phyloP scores from a whole-genome alignment of 2,329 filamentous ascomycete genomes.

The Talaromyces pinophilus region DNA sequence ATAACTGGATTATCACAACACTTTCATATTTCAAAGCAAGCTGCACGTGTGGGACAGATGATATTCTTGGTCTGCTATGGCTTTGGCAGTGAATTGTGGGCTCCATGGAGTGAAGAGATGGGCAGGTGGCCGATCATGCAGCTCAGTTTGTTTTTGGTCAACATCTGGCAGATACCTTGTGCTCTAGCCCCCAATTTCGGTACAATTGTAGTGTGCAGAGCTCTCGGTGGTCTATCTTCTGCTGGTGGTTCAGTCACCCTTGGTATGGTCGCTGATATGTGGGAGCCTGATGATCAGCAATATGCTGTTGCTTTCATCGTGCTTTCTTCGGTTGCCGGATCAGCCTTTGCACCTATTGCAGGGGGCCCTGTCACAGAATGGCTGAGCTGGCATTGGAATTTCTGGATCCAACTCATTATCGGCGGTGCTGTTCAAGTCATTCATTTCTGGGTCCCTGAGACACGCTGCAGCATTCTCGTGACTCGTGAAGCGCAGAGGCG shows the following conservation, averaged over 20 bases:
- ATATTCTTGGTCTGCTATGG: conserved; percentile 77
- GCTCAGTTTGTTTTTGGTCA: conserved; percentile 70
- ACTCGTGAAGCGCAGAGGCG: conserved; percentile 60
- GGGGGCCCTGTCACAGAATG: conserved; percentile 56
- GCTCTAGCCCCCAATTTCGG: conserved; percentile 71
- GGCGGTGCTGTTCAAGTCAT: conserved; percentile 55
- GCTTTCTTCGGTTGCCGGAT: conserved; percentile 57
- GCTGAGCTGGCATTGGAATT: conserved; percentile 60
- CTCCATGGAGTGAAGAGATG: conserved; percentile 80
- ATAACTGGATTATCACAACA: conserved; percentile 63
- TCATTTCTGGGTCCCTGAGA: conserved; percentile 58
- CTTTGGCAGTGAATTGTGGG: conserved; percentile 85
- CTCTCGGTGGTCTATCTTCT: conserved; percentile 63
- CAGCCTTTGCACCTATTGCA: conserved; percentile 50
- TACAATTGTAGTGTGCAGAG: conserved; percentile 67
- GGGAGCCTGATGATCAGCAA: conserved; percentile 58
- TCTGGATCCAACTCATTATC: conserved; percentile 64
- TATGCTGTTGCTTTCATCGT: conserved; percentile 63
- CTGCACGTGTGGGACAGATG: conserved; percentile 70
- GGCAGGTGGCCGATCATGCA: conserved; percentile 75
- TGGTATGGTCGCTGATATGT: conserved; percentile 66
- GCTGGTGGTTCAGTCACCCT: conserved; percentile 66
- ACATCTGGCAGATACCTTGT: conserved; percentile 72
- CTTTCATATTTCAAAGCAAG: conserved; percentile 67
- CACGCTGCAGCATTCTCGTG: conserved; percentile 59